Percentiles rank a stretch among this genome's conserved stretches.
phyloP scores from a whole-genome alignment of 768 basidiomycete genomes.

The Mycena rosella region DNA sequence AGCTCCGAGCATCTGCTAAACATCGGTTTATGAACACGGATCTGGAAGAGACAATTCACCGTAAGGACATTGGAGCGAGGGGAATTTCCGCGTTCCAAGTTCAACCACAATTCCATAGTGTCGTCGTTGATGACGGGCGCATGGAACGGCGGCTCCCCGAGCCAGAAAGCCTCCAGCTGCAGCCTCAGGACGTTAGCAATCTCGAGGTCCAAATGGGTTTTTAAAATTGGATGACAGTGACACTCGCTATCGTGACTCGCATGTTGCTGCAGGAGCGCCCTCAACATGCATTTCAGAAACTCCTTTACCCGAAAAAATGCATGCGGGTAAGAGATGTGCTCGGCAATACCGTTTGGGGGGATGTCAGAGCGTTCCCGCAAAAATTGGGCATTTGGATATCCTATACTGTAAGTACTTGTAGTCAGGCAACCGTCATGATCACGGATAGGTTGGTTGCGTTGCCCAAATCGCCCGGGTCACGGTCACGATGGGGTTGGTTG shows the following conservation, averaged over 20 bases:
- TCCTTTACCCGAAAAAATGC: conserved; percentile 21
- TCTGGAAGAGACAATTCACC: conserved; percentile 32
- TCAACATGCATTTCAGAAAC: conserved; percentile 3
- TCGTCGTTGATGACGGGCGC: conserved; percentile 10
- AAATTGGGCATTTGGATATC: too few relatives aligned
- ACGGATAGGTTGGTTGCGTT: not conserved
- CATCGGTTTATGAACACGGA: not conserved
- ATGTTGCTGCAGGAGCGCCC: conserved; percentile 12
- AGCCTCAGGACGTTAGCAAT: conserved; percentile 1
- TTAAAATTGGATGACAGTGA: conserved; percentile 21
- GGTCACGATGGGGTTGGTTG: too few relatives aligned
- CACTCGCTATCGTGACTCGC: not conserved
- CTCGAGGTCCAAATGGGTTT: not conserved
- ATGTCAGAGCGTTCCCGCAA: not conserved
- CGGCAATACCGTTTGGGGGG: not conserved
- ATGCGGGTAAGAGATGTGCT: conserved; percentile 10
- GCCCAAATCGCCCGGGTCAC: too few relatives aligned
- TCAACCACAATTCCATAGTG: conserved; percentile 21
- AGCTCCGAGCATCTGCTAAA: conserved; percentile 36
- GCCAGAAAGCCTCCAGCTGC: conserved; percentile 23
- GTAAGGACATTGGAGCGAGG: conserved; percentile 38
- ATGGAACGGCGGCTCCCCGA: conserved; percentile 38
- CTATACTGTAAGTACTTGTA: too few relatives aligned
- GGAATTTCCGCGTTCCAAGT: conserved; percentile 17
- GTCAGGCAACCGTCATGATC: too few relatives aligned